Base-by-base conservation (phyloP, 768 basidiomycete genomes). In the Mrakia frigida region DNA sequence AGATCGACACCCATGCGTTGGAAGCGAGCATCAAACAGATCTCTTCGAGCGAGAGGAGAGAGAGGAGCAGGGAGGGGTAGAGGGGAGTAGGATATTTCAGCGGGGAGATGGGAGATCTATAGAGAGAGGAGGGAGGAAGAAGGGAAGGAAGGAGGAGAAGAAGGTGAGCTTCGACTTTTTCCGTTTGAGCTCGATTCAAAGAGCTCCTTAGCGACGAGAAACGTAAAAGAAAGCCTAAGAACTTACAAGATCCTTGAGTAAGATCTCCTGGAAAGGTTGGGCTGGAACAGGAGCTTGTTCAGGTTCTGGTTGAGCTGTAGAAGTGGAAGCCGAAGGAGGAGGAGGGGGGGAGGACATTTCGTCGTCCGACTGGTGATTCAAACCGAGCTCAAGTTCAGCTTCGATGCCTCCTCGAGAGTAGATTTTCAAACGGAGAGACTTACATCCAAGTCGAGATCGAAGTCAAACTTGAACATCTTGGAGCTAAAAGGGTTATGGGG, bases 1-100 rank as follows among this genome's bases (percentile, higher is more conserved):
- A 33, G 79, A 33, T 81, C 81, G 3, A 79, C 83, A 6, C 65
- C 80, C 84, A 9, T 83, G 84, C 97, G 85, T 82, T 98, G 95
- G 82, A 96, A 97, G n/a, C 94, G 89, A 0, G 92, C 95, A 83
- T 99, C 96, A 81, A 93, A 98, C 7, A 98, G 86, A 83, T 98
- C 96, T 76, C 96, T 87, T 21, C 94, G 89, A 5, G 89, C 84
- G 37, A 98, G 84, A 83, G 80, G 79, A 16, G 77, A 71, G 1
- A 77, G 83, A 0, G 83, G 79, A 6, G 88, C 83, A 2, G 88
- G 87, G 6, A 91, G 83, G 4, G 83, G 80, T 21, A 94, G 79
- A 3, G 91, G 89, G 0, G 95, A 93, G 82, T 90, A 94, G 0
- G 93, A 93, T 78, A 98, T 89, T 16, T 87, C 83, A 2, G 87